Percentiles rank a stretch among this genome's conserved stretches.
These are phyloP conservation scores for Lactarius tabidus DNA, from an alignment of 768 basidiomycete species.

Conservation along the genomic window DNA sequence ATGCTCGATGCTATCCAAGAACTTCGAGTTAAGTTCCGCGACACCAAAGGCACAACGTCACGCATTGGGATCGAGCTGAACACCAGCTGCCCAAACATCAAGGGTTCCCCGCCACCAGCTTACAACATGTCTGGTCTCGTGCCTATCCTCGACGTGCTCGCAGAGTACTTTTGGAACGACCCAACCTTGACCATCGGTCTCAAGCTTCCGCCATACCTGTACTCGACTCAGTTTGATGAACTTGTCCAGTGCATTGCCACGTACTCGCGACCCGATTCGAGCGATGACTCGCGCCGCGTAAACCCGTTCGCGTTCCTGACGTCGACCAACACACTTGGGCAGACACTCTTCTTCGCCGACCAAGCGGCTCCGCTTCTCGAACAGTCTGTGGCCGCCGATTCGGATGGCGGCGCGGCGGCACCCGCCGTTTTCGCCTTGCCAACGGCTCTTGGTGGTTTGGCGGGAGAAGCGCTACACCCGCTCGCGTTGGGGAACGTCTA, in stretches of 20 bases:
- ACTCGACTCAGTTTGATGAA: constrained; percentile 36
- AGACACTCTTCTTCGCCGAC: constrained; percentile 35
- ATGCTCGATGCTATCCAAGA: constrained; percentile 61
- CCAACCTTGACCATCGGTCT: constrained; percentile 64
- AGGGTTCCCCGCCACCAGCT: constrained; percentile 54
- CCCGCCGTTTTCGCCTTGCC: constrained; percentile 53
- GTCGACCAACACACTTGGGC: constrained; percentile 33
- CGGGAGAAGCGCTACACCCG: constrained; percentile 60
- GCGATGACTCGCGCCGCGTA: constrained; percentile 12
- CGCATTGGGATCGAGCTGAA: constrained; percentile 75
- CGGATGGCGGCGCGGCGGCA: not conserved
- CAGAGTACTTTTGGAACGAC: constrained; percentile 47
- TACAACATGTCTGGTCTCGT: constrained; percentile 53
- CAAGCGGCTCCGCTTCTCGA: constrained; percentile 14
- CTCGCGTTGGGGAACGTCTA: constrained; percentile 76
- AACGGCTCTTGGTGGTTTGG: constrained; percentile 45
- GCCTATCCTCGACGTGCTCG: constrained; percentile 54
- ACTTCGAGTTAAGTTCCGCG: constrained; percentile 42
- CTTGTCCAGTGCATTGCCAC: constrained; percentile 41
- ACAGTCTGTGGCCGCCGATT: not conserved
- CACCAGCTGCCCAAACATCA: constrained; percentile 81
- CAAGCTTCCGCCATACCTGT: constrained; percentile 46
- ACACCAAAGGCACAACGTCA: constrained; percentile 30
- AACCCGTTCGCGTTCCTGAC: constrained; percentile 26
- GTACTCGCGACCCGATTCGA: constrained; percentile 28